A percentile compares a stretch with the other conserved stretches of the same genome.
These are phyloP conservation scores for Lavandula angustifolia DNA, from an alignment of 257 asterid species.

Conservation along the genomic window DNA sequence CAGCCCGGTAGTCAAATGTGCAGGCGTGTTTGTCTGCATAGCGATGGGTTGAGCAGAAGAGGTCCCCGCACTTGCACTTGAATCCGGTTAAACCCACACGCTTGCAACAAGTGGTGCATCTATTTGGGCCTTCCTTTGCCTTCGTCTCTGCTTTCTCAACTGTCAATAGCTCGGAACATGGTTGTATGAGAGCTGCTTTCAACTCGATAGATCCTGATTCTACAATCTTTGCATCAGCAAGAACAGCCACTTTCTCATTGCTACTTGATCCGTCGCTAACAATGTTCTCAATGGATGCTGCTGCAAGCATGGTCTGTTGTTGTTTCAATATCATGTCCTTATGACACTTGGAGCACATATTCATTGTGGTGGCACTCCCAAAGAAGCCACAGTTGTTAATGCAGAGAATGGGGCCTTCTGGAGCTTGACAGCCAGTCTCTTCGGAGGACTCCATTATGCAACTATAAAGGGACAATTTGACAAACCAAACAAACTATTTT, in stretches of 20 bases:
- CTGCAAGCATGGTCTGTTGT: constrained; percentile 49
- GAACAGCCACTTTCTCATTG: constrained; percentile 32
- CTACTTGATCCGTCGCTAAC: constrained; percentile 45
- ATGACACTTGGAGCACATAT: constrained; percentile 69
- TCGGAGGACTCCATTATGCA: constrained; percentile 54
- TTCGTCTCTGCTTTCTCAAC: constrained; percentile 32
- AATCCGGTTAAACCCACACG: constrained; percentile 60
- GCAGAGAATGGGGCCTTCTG: constrained; percentile 61
- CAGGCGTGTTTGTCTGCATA: constrained; percentile 60
- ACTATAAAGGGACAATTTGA: not conserved
- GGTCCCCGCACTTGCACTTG: constrained; percentile 57
- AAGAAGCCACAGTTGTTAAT: constrained; percentile 66
- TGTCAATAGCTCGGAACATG: constrained; percentile 26
- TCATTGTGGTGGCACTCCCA: constrained; percentile 62
- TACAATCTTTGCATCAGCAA: constrained; percentile 19
- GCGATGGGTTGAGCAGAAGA: constrained; percentile 55
- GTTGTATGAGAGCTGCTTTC: constrained; percentile 35
- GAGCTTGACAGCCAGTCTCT: constrained; percentile 57
- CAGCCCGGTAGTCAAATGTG: constrained; percentile 51
- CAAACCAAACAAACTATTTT: too few species aligned
- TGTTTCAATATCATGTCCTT: constrained; percentile 48
- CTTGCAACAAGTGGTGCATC: constrained; percentile 56
- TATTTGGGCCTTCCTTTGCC: constrained; percentile 48
- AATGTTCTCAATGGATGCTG: constrained; percentile 54
- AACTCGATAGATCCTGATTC: constrained; percentile 34